Conservation (phyloP, 495 filamentous ascomycete genomes). For the Aspergillus carlsbadensis region DNA sequence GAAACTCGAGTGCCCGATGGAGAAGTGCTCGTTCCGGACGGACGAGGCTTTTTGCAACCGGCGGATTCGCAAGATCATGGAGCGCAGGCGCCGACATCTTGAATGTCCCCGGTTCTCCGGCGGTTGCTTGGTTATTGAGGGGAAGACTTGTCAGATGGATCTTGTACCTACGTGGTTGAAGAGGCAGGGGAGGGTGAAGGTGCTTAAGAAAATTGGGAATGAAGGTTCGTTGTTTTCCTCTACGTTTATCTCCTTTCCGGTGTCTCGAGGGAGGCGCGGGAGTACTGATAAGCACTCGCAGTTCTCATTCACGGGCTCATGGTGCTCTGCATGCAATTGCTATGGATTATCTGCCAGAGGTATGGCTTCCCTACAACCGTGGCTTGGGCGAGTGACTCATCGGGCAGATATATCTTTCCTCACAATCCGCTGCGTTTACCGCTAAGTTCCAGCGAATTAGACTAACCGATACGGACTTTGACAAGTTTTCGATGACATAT, state of each 20-base stretch:
- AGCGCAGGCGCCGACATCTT: slow-evolving; percentile 40
- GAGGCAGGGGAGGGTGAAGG: slow-evolving; percentile 14
- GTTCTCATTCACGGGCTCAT: slow-evolving; percentile 9
- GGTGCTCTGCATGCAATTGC: slow-evolving; percentile 8
- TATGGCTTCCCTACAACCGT: neutral
- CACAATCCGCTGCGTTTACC: neutral
- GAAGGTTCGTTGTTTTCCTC: slow-evolving; percentile 31
- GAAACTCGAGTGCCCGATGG: slow-evolving; percentile 48
- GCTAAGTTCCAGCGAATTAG: neutral
- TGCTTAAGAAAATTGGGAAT: slow-evolving; percentile 18
- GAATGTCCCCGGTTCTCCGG: slow-evolving; percentile 31
- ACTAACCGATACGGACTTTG: neutral
- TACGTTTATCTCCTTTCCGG: neutral
- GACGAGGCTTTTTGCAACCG: slow-evolving; percentile 45
- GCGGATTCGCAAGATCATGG: slow-evolving; percentile 42
- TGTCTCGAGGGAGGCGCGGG: too few relatives aligned
- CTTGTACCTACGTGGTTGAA: slow-evolving; percentile 37
- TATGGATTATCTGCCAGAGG: slow-evolving; percentile 10
- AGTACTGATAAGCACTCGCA: neutral
- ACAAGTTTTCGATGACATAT: neutral
- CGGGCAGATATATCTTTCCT: neutral
- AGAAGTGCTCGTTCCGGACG: slow-evolving; percentile 46
- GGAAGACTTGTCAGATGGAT: slow-evolving; percentile 34
- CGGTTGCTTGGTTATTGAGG: slow-evolving; percentile 39
- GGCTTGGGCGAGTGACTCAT: neutral